phyloP scores from a whole-genome alignment of 2,329 filamentous ascomycete species.

The Thermoascus crustaceus region DNA sequence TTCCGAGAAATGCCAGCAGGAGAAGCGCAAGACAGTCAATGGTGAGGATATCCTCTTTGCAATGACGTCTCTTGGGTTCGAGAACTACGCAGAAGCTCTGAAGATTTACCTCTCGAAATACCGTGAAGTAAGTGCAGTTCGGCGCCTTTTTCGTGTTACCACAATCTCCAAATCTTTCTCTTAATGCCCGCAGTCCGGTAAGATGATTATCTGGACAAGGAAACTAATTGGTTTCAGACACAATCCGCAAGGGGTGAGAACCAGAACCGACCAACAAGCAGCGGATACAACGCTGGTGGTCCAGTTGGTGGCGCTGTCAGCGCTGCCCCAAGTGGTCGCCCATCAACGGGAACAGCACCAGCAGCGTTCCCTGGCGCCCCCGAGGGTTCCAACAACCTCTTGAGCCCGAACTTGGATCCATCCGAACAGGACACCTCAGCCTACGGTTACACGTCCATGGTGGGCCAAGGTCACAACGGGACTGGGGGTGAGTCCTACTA shows the following conservation, averaged over 20 bases:
- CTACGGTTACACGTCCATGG: conserved; percentile 41
- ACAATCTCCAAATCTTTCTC: conserved; percentile 22
- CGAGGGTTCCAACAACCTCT: conserved; percentile 37
- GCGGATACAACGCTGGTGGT: conserved; percentile 36
- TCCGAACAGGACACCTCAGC: conserved; percentile 37
- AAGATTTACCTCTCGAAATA: conserved; percentile 98
- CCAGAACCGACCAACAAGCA: conserved; percentile 49
- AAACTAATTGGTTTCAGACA: conserved; percentile 57
- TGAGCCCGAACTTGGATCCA: conserved; percentile 37
- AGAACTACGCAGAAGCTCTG: conserved; percentile 95
- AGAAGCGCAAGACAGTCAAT: conserved; percentile 98
- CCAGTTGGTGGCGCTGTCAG: conserved; percentile 28
- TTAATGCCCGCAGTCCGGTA: conserved; percentile 27
- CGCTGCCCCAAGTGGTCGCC: conserved; percentile 21
- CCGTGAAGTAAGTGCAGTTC: conserved; percentile 69
- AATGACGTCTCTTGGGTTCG: conserved; percentile 97
- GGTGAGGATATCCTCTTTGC: conserved; percentile 97
- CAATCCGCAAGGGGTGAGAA: conserved; percentile 66
- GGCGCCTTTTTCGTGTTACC: conserved; percentile 14
- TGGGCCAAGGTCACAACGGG: conserved; percentile 40
- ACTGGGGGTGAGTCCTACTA: conserved; percentile 39
- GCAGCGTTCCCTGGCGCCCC: conserved; percentile 30
- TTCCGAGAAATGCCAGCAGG: conserved; percentile 98
- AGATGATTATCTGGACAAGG: conserved; percentile 38
- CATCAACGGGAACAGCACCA: conserved; percentile 22